Percentiles rank a stretch among this genome's conserved stretches.
Conservation (phyloP, 2,329 filamentous ascomycete species). For the Neocatenulostroma microsporum region DNA sequence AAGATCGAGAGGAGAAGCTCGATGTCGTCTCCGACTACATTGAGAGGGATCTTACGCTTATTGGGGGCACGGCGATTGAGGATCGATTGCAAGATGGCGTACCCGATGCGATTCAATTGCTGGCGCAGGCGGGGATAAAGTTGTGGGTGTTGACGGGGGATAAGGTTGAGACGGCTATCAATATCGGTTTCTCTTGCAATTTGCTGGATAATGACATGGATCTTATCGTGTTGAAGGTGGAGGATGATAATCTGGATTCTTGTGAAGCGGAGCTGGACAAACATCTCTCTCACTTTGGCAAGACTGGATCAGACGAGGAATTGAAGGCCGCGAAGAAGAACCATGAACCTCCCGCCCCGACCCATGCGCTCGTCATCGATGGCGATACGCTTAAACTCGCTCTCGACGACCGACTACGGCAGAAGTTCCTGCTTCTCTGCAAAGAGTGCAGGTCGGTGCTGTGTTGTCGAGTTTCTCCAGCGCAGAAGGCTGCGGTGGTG, state of each 20-base stretch:
- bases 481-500: slow-evolving; percentile 96
- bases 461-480: slow-evolving; percentile 93
- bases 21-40: slow-evolving; percentile 85
- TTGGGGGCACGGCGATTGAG: slow-evolving; percentile 95
- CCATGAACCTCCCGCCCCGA: slow-evolving; percentile 77
- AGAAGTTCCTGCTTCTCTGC: slow-evolving; percentile 90
- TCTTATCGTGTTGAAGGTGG: slow-evolving; percentile 77
- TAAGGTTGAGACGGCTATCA: slow-evolving; percentile 98
- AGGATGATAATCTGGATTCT: slow-evolving; percentile 59
- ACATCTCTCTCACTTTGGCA: slow-evolving; percentile 62
- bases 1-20: slow-evolving; percentile 84
- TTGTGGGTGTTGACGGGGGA: slow-evolving; percentile 97
- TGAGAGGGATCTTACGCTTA: slow-evolving; percentile 76
- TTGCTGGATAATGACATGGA: slow-evolving; percentile 97
- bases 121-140: slow-evolving; percentile 92
- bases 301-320: slow-evolving; percentile 81
- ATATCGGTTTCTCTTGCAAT: slow-evolving; percentile 99
- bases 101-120: slow-evolving; percentile 84
- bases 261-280: slow-evolving; percentile 67
- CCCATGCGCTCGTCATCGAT: slow-evolving; percentile 89
- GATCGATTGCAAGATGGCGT: slow-evolving; percentile 95
- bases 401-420: slow-evolving; percentile 70
- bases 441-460: slow-evolving; percentile 96
- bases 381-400: slow-evolving; percentile 88
- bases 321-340: slow-evolving; percentile 68